Base-by-base conservation (phyloP, 2,329 filamentous ascomycete genomes). In the Exophiala lecanii-corni region DNA sequence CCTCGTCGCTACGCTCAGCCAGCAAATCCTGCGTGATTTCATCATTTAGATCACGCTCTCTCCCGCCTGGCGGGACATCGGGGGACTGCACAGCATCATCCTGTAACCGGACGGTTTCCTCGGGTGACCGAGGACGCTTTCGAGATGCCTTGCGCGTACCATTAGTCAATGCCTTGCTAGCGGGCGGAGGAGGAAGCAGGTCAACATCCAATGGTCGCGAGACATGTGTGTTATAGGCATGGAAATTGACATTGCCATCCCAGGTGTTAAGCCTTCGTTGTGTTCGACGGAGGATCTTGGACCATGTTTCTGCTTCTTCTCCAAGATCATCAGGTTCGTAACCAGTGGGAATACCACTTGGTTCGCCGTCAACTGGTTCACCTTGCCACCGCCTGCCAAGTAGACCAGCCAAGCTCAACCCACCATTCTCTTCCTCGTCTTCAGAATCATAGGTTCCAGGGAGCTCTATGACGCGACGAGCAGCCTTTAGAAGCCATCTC, bases 371-470 rank as follows among this genome's bases (percentile, higher is more conserved):
- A 20, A 26, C 18, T 16, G 20, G 21, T 3, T 49, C 44, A 17
- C 28, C 47, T 34, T 40, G 28, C 44, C 39, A 48, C 41, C 44
- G 33, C 23, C 41, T 43, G 37, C 38, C 46, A 25, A 55, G 36
- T 30, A 56, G 25, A 15, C 54, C 54, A 33, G 39, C 37, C 25
- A 54, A 39, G 13, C 67, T 68, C 26, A 67, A 64, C 5, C 67
- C 68, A 60, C 63, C 68, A 2, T 63, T 64, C 9, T 58, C 56
- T 33, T 56, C 52, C 34, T 71, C 69, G 36, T 71, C 67, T 13
- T 71, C 70, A 19, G 68, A 68, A 45, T 72, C 69, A 32, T 72
- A 72, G 15, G 62, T 65, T 13, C 67, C 63, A 2, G 68, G 66
- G 12, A 73, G 53, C 38, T 59, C 58, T 31, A 63, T 62, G 16